A percentile compares a stretch with the other conserved stretches of the same genome.
phyloP scores from a whole-genome alignment of 116 monocot species.

The Cymodocea nodosa region DNA sequence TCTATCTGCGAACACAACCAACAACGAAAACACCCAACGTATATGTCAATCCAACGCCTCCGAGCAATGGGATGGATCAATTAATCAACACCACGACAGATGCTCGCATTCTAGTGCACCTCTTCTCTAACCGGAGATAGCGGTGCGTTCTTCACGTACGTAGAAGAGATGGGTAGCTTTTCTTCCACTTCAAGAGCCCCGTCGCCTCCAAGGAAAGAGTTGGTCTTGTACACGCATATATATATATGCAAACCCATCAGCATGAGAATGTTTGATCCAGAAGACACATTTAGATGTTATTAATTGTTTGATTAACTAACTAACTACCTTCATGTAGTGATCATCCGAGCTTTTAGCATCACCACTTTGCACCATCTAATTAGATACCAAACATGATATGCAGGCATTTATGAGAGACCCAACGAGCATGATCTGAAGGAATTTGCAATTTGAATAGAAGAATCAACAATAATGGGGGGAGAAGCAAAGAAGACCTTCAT shows the following conservation, averaged over 20 bases:
- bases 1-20: conserved; percentile 19
- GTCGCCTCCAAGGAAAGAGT: conserved; percentile 33
- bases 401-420: neutral
- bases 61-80: neutral
- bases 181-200: conserved; percentile 7
- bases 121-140: conserved; percentile 74
- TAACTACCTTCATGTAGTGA: conserved; percentile 38
- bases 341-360: conserved; percentile 18
- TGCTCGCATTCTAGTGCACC: neutral
- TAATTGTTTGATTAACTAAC: neutral
- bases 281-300: too few species aligned
- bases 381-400: neutral
- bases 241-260: too few species aligned
- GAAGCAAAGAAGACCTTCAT: conserved; percentile 39
- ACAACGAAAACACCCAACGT: neutral
- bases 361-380: conserved; percentile 78
- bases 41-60: neutral
- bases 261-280: too few species aligned
- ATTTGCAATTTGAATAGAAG: neutral
- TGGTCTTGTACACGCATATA: conserved; percentile 6
- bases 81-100: too few species aligned
- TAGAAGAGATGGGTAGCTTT: conserved; percentile 18
- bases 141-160: conserved; percentile 36
- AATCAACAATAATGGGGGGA: neutral
- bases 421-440: too few species aligned